These are phyloP conservation scores for Kwoniella newhampshirensis DNA, from an alignment of 768 basidiomycete genomes.

Conservation along the genomic window DNA sequence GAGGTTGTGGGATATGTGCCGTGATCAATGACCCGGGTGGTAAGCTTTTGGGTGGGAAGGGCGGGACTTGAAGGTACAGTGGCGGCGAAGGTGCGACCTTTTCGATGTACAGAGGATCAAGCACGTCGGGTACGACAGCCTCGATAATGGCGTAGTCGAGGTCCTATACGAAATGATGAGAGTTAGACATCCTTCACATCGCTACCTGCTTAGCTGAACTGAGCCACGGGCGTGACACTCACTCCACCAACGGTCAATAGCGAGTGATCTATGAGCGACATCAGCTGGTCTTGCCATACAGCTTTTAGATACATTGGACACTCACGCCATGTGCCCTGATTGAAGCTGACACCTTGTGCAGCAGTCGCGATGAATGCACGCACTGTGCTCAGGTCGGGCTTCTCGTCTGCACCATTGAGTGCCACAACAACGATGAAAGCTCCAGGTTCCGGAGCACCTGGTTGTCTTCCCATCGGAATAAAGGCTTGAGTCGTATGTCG, in stretches of 20 bases:
- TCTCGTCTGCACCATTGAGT: slow-evolving; percentile 68
- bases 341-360: slow-evolving; percentile 82
- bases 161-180: not conserved
- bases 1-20: not conserved
- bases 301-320: slow-evolving; percentile 39
- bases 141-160: slow-evolving; percentile 41
- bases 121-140: slow-evolving; percentile 20
- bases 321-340: slow-evolving; percentile 85
- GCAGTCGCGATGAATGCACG: slow-evolving; percentile 78
- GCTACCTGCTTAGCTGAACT: not conserved
- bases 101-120: slow-evolving; percentile 9
- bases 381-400: slow-evolving; percentile 71
- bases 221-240: slow-evolving; percentile 7
- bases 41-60: slow-evolving; percentile 10
- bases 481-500: slow-evolving; percentile 80
- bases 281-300: not conserved
- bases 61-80: slow-evolving; percentile 16
- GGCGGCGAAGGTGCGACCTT: slow-evolving; percentile 11
- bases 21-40: not conserved
- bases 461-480: slow-evolving; percentile 58
- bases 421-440: slow-evolving; percentile 84
- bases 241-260: slow-evolving; percentile 41
- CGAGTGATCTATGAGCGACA: slow-evolving; percentile 31
- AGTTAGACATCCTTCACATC: not conserved
- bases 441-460: slow-evolving; percentile 25